Evolutionary conservation across 129 eudicot species (phyloP).

Genomic region (Ambrosia artemisiifolia): DNA sequence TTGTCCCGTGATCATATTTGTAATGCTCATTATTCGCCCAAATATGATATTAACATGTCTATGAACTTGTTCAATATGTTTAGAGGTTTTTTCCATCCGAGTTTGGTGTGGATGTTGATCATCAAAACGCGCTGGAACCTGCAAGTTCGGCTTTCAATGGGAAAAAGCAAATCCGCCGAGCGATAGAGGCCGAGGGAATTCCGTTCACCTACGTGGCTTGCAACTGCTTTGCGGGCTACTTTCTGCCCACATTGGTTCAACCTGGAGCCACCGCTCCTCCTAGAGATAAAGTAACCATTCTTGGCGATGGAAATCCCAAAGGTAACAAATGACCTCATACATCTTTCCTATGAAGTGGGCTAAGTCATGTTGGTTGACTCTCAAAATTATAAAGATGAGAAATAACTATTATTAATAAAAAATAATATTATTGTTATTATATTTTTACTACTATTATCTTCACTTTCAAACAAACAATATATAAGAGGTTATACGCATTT

Average conservation of each 20-base stretch:
- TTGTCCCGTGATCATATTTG: no score
- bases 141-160: conserved; percentile 45
- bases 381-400: no score
- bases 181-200: conserved; percentile 61
- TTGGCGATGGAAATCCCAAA: conserved; percentile 68
- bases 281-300: conserved; percentile 58
- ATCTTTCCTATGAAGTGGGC: neutral
- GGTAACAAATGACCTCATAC: conserved; percentile 26
- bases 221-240: conserved; percentile 63
- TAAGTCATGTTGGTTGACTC: no score
- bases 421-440: no score
- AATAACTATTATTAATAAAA: no score
- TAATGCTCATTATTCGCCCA: no score
- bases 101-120: conserved; percentile 78
- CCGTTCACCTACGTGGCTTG: conserved; percentile 56
- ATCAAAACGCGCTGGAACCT: conserved; percentile 49
- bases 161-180: conserved; percentile 52
- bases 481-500: neutral
- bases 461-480: no score
- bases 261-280: conserved; percentile 61
- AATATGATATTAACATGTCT: neutral
- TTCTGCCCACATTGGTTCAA: conserved; percentile 54
- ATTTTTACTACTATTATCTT: no score
- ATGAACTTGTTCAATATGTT: neutral
- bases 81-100: conserved; percentile 86